phyloP scores from a whole-genome alignment of 164 flowering plant genomes.

The Sextonia rubra region DNA sequence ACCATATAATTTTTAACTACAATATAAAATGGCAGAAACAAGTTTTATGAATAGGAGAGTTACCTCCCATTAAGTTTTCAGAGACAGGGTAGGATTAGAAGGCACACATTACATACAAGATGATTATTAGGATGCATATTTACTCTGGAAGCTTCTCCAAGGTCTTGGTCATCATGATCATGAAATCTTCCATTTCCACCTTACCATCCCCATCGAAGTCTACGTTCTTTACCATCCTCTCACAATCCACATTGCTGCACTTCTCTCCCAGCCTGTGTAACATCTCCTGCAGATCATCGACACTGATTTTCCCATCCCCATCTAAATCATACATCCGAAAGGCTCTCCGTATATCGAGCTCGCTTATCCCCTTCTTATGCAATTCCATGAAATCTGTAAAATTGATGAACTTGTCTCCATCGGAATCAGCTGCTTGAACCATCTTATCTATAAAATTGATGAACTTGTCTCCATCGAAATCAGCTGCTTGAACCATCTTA shows the following conservation, averaged over 20 bases:
- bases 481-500: conserved; percentile 58
- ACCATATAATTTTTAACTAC: too few relatives aligned
- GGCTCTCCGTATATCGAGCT: conserved; percentile 53
- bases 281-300: conserved; percentile 53
- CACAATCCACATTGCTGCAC: conserved; percentile 58
- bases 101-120: too few relatives aligned
- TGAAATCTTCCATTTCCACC: conserved; percentile 65
- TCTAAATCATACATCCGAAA: conserved; percentile 64
- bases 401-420: conserved; percentile 71
- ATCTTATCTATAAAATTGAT: conserved; percentile 48
- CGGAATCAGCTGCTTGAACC: conserved; percentile 57
- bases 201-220: conserved; percentile 71
- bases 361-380: conserved; percentile 49
- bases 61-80: too few relatives aligned
- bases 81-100: too few relatives aligned
- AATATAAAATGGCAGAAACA: too few relatives aligned
- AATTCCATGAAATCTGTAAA: conserved; percentile 75
- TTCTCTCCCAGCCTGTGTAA: conserved; percentile 56
- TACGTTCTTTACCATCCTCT: conserved; percentile 53
- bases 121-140: too few relatives aligned
- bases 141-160: conserved; percentile 12
- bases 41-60: too few relatives aligned
- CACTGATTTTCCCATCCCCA: conserved; percentile 69
- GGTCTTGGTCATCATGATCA: conserved; percentile 72
- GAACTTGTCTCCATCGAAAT: conserved; percentile 66